Base-by-base conservation (phyloP, 163 green algal genomes). In the Trebouxiophyceae sp. region DNA sequence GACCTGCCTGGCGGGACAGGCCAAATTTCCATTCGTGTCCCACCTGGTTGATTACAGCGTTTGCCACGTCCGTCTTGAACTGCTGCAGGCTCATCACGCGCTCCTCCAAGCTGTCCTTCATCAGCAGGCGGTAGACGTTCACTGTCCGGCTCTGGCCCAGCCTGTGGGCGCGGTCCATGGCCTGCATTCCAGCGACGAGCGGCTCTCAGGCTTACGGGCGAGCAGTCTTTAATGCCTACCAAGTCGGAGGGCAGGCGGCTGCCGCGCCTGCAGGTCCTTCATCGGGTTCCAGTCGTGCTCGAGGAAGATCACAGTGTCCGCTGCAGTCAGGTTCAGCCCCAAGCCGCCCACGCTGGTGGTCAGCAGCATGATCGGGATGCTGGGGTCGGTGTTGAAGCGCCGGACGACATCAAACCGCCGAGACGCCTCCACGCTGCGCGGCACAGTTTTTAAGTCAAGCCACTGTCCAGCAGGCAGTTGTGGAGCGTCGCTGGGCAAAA, bases 271-370 rank as follows among this genome's bases (percentile, higher is more conserved):
- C 75, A 99, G 77, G 75, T 99, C 93, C 54, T 91, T 91, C 88
- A 93, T 91, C 24, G 94, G 94, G 81, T 99, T 99, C 93, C 93
- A 99, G 74, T 98, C 92, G 71, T 98, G 94, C 81, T 99, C 94
- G 68, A 98, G 64, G 77, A 99, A 98, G 32, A 99, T 84, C 47
- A 99, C 94, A 5, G 91, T 98, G 79, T 99, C 92, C 7, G 94
- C 94, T 1, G 86, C 71, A 0, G 93, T 99, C n/a, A 99, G 72
- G 73, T 99, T 99, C 12, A 99, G 83, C 6, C 94, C 94, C 50
- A 98, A 70, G 0, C 93, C 94, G 39, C 93, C 93, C 58, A 97
- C 90, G 12, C 76, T 67, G 2, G 89, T 96, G 31, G 89, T 96
- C 47, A 96, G 78, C 72, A 96, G 84, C 81, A 99, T 84, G 33